phyloP scores from a whole-genome alignment of 805 yeast species.

The Sungouiella thailandica region DNA sequence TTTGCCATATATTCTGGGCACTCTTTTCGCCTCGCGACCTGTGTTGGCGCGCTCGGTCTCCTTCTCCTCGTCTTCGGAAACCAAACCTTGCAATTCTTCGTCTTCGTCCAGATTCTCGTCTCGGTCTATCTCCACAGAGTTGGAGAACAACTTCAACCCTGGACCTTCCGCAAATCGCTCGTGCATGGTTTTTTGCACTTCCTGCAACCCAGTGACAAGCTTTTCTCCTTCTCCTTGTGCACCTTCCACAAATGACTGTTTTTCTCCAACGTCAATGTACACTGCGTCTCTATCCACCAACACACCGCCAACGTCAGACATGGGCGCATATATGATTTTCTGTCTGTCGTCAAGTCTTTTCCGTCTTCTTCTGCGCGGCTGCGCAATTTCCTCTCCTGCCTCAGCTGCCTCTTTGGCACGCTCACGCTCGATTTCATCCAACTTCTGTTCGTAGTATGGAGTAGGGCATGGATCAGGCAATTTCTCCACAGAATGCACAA shows the following conservation, averaged over 20 bases:
- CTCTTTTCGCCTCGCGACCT: slow-evolving; percentile 66
- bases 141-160: slow-evolving; percentile 72
- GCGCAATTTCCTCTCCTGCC: slow-evolving; percentile 49
- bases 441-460: slow-evolving; percentile 81
- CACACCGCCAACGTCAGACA: slow-evolving; percentile 99
- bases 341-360: slow-evolving; percentile 91
- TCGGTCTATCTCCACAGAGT: slow-evolving; percentile 45
- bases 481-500: slow-evolving; percentile 72
- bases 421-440: slow-evolving; percentile 79
- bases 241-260: slow-evolving; percentile 53
- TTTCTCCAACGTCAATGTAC: slow-evolving; percentile 74
- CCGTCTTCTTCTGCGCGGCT: slow-evolving; percentile 56
- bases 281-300: slow-evolving; percentile 96
- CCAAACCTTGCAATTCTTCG: slow-evolving; percentile 31
- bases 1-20: slow-evolving; percentile 49
- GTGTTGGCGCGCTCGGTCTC: slow-evolving; percentile 39
- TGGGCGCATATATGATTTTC: slow-evolving; percentile 94
- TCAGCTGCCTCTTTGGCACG: slow-evolving; percentile 60
- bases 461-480: slow-evolving; percentile 99
- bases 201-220: slow-evolving; percentile 76
- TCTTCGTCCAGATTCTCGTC: slow-evolving; percentile 34
- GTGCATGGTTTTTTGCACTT: slow-evolving; percentile 54
- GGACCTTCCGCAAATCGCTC: slow-evolving; percentile 57
- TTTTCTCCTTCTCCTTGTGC: slow-evolving; percentile 84
- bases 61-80: slow-evolving; percentile 30